Percentiles rank a stretch among this genome's conserved stretches.
These are phyloP conservation scores for Colletotrichum viniferum DNA, from an alignment of 2,329 filamentous ascomycete genomes.

Conservation along the genomic window DNA sequence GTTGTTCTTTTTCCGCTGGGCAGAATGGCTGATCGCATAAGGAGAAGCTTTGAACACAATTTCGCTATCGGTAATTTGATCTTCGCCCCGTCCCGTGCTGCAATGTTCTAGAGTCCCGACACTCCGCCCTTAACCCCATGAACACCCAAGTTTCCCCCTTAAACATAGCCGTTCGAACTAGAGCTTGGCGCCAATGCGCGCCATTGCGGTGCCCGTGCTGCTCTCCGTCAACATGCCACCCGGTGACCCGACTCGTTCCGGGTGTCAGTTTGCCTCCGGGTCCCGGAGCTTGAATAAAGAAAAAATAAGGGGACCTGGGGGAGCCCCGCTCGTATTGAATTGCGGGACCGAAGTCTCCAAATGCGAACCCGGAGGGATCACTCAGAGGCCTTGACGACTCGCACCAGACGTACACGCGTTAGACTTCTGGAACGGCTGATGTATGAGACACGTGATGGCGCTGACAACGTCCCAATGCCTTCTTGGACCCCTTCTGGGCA, in stretches of 20 bases:
- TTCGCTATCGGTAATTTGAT: conserved; percentile 5
- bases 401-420: background rate
- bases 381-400: background rate
- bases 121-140: background rate
- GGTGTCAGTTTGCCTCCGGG: background rate
- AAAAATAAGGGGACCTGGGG: background rate
- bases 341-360: background rate
- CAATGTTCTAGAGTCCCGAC: background rate
- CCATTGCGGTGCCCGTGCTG: background rate
- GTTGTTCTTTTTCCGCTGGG: background rate
- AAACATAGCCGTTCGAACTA: background rate
- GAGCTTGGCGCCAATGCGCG: background rate
- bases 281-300: background rate
- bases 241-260: background rate
- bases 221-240: background rate
- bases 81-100: background rate
- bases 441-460: conserved; percentile 19
- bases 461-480: background rate
- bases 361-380: background rate
- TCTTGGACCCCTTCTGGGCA: background rate
- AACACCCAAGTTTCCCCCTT: background rate
- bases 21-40: background rate
- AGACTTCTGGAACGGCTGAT: conserved; percentile 14
- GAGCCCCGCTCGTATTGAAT: background rate
- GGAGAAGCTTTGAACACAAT: background rate